Percentiles rank a stretch among this genome's conserved stretches.
Conservation (phyloP, 805 yeast species). For the Metschnikowia colocasiae region DNA sequence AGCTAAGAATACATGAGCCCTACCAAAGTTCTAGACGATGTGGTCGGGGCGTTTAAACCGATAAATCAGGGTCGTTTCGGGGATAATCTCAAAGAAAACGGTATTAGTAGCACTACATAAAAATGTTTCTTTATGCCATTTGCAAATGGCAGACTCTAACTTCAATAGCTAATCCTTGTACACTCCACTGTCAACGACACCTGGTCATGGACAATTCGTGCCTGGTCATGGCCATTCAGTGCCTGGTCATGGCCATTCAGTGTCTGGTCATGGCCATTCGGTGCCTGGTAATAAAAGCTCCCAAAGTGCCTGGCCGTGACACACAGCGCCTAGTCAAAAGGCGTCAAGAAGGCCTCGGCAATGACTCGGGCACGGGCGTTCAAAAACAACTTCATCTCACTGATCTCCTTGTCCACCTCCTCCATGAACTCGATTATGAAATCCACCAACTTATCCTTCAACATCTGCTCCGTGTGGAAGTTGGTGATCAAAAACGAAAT, state of each 20-base stretch:
- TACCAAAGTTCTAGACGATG: no score
- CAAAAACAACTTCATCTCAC: slow-evolving; percentile 95
- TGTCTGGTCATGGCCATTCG: neutral
- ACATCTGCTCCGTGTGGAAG: slow-evolving; percentile 92
- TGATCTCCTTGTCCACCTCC: slow-evolving; percentile 96
- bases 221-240: no score
- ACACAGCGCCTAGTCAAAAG: slow-evolving; percentile 56
- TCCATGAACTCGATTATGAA: slow-evolving; percentile 98
- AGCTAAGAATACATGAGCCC: neutral
- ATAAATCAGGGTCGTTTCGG: no score
- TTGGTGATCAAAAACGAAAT: slow-evolving; percentile 91
- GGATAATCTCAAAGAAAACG: neutral
- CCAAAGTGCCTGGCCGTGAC: no score
- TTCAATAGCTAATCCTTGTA: neutral
- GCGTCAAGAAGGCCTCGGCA: slow-evolving; percentile 92
- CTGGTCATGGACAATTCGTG: neutral
- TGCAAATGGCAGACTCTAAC: neutral
- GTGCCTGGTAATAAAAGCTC: no score
- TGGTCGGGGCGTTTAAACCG: no score
- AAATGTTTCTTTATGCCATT: neutral
- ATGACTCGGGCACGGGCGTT: slow-evolving; percentile 97
- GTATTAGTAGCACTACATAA: neutral
- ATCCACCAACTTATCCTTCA: slow-evolving; percentile 91
- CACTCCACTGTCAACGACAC: slow-evolving; percentile 1
- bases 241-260: no score